Evolutionary conservation across 371 early-diverging fungal species (phyloP).

Genomic region (Mortierella sp.): DNA sequence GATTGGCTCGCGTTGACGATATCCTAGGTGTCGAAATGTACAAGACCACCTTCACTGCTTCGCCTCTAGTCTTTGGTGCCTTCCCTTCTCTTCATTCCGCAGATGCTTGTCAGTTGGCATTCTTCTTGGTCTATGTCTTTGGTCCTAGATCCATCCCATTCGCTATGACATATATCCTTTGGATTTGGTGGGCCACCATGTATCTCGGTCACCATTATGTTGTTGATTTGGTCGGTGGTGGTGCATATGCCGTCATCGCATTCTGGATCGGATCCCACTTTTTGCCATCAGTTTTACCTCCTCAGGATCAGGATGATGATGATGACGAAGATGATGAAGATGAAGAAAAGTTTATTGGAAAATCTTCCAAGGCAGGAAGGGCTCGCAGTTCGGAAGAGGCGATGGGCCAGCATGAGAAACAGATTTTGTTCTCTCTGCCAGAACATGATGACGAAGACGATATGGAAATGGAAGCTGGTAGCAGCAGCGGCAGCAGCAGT

Average conservation of each 20-base stretch:
- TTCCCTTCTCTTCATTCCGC: conserved; percentile 83
- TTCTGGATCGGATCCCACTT: conserved; percentile 60
- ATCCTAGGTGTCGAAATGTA: conserved; percentile 76
- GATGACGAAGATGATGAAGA: neutral
- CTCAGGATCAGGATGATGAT: conserved; percentile 3
- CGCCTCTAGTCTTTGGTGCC: conserved; percentile 83
- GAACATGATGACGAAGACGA: conserved; percentile 11
- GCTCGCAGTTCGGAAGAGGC: conserved; percentile 16
- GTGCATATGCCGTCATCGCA: conserved; percentile 69
- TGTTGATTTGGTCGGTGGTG: conserved; percentile 79
- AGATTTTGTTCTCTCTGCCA: conserved; percentile 19
- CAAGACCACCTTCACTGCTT: conserved; percentile 74
- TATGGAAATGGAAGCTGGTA: neutral
- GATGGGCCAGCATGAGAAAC: conserved; percentile 24
- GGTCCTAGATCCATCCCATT: conserved; percentile 65
- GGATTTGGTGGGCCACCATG: conserved; percentile 86
- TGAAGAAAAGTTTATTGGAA: neutral
- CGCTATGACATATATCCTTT: conserved; percentile 66
- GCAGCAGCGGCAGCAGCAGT: conserved; percentile 7
- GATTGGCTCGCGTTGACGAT: conserved; percentile 76
- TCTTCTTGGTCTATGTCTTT: conserved; percentile 66
- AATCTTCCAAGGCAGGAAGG: neutral
- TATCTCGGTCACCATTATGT: conserved; percentile 83
- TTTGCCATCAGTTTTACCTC: conserved; percentile 49
- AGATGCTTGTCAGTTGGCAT: conserved; percentile 73